These are phyloP conservation scores for Schizochytrium sp. DNA, from an alignment of 108 stramenopile genomes.

Conservation along the genomic window DNA sequence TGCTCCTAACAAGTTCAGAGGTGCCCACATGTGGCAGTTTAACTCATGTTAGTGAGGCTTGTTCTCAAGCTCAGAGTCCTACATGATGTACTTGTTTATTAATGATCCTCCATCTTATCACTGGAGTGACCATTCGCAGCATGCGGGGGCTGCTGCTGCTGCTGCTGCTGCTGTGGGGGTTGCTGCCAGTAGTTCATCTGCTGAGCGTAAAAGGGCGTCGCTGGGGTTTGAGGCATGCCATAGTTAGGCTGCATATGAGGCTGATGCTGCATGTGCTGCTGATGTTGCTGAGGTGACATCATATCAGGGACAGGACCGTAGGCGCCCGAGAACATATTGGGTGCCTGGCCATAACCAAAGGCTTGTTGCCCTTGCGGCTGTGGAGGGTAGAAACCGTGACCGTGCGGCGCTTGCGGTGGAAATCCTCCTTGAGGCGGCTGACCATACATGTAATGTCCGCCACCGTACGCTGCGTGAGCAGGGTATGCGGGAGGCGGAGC, in stretches of 20 bases:
- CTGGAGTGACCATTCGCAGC: too few relatives aligned
- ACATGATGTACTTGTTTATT: too few relatives aligned
- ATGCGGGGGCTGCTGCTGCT: slow-evolving; percentile 5
- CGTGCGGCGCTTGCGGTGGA: not conserved
- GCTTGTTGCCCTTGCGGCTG: not conserved
- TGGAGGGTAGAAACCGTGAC: not conserved
- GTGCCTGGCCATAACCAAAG: not conserved
- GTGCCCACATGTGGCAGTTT: too few relatives aligned
- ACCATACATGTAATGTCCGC: not conserved
- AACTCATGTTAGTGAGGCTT: too few relatives aligned
- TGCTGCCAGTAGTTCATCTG: slow-evolving; percentile 9
- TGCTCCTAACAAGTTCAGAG: too few relatives aligned
- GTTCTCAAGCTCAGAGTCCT: too few relatives aligned
- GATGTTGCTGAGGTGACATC: slow-evolving; percentile 15
- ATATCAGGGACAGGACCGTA: not conserved
- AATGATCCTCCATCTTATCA: too few relatives aligned
- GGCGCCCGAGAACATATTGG: not conserved
- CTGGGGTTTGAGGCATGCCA: not conserved
- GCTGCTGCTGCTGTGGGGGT: slow-evolving; percentile 33
- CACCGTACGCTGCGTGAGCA: not conserved
- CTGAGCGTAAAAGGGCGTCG: not conserved
- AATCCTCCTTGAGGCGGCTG: not conserved
- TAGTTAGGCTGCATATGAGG: not conserved
- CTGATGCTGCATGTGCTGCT: not conserved
- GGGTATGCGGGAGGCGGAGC: not conserved